Conservation (phyloP, 352 stramenopile genomes). For the Pythium plurisporium region DNA sequence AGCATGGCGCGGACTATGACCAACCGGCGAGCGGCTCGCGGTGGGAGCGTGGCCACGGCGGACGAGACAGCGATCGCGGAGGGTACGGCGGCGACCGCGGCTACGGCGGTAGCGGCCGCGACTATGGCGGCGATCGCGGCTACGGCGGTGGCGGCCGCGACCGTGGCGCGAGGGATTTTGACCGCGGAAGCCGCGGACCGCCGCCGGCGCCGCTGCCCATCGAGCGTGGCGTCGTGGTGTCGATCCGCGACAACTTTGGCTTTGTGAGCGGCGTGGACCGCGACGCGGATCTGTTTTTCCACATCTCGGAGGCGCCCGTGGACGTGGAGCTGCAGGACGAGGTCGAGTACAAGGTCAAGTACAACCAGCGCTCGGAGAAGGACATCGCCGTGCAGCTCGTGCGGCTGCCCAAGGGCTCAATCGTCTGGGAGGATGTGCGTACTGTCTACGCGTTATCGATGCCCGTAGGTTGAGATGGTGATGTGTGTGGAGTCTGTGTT, state of each 20-base stretch:
- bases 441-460: not conserved
- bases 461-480: too few species aligned
- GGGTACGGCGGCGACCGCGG: constrained; percentile 4
- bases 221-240: constrained; percentile 24
- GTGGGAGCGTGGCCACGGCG: constrained; percentile 7
- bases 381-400: constrained; percentile 70
- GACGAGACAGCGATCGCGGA: not conserved
- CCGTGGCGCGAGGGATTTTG: constrained; percentile 2
- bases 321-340: constrained; percentile 69
- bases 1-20: not conserved
- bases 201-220: constrained; percentile 8
- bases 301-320: constrained; percentile 70
- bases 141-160: constrained; percentile 27
- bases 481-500: not conserved
- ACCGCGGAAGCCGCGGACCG: constrained; percentile 4
- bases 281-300: constrained; percentile 77
- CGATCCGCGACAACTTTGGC: constrained; percentile 30
- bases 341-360: constrained; percentile 69
- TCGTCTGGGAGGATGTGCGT: constrained; percentile 60
- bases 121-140: constrained; percentile 28
- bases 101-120: constrained; percentile 14
- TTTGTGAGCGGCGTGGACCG: constrained; percentile 50
- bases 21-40: not conserved
- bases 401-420: constrained; percentile 61
- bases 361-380: constrained; percentile 68